Conservation (phyloP, 495 filamentous ascomycete genomes). For the Mycothermus thermophilus region DNA sequence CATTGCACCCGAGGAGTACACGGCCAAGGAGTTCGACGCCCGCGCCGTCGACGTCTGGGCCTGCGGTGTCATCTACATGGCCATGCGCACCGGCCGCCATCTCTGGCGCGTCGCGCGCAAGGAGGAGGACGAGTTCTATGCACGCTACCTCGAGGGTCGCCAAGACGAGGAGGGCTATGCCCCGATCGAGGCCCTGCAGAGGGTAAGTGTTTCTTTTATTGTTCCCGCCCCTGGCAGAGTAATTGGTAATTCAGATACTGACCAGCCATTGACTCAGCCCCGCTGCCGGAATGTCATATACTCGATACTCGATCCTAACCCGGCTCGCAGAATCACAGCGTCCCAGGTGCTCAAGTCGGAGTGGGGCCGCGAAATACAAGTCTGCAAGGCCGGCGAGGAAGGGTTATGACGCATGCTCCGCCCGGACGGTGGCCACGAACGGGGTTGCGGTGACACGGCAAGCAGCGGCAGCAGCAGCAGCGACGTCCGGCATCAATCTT, state of each 20-base stretch:
- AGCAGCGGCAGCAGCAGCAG: too few relatives aligned
- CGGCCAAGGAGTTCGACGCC: conserved; percentile 89
- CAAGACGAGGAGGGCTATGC: conserved; percentile 89
- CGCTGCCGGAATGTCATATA: conserved; percentile 98
- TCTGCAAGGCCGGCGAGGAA: conserved; percentile 92
- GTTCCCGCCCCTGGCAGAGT: too few relatives aligned
- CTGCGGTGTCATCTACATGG: conserved; percentile 98
- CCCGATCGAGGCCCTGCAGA: conserved; percentile 88
- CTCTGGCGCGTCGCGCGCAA: conserved; percentile 91
- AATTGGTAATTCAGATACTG: conserved; percentile 1
- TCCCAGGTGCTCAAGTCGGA: conserved; percentile 95
- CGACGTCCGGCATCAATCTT: too few relatives aligned
- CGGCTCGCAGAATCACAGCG: conserved; percentile 79
- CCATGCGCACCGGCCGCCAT: conserved; percentile 93
- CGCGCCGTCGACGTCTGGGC: conserved; percentile 96
- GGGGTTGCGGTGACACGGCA: too few relatives aligned
- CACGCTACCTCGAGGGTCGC: conserved; percentile 79
- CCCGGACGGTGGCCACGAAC: conserved; percentile 8
- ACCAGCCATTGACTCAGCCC: conserved; percentile 40
- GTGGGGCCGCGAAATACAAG: conserved; percentile 92
- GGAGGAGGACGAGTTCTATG: conserved; percentile 95
- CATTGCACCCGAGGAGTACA: conserved; percentile 94
- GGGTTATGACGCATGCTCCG: conserved; percentile 42
- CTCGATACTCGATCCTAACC: conserved; percentile 94
- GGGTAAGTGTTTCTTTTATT: conserved; percentile 48